Evolutionary conservation across 208 protist species (phyloP), one percentile per base, ranked within the genome.

Genomic region (Spongospora subterranea): DNA sequence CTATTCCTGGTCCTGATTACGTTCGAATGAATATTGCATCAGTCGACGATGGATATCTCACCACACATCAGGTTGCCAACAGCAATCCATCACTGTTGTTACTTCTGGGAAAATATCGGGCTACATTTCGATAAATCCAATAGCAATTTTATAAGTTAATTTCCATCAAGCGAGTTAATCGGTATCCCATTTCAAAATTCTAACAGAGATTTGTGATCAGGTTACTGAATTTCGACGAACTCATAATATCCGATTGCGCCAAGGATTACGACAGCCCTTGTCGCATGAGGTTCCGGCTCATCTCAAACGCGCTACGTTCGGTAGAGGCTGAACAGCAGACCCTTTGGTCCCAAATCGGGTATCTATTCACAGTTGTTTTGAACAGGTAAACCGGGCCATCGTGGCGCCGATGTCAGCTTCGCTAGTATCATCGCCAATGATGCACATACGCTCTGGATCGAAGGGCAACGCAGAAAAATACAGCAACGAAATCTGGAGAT

Each of bases 341-440:
- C n/a, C n/a, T n/a, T n/a, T n/a, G 50, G 6, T 60, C 50, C 24
- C 24, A 29, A 60, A 60, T 60, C 50, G 24, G 6, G 50, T 24
- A 60, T 60, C 50, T 60, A 29, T 6, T 60, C 13, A 60, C 13
- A 60, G 50, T 60, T 6, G 13, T 24, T 60, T 60, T 60, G 24
- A 24, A 24, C 13, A 60, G 24, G 24, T 6, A 82, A 82, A n/a
- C 71, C 17, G n/a, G 17, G n/a, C 71, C n/a, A 43, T 6, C 71
- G 71, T 6, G n/a, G 35, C 40, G 35, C 54, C 17, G 54, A 65
- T 35, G 71, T 40, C 17, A n/a, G 13, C 35, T 82, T 82, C 71
- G n/a, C 17, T 20, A 82, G 71, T n/a, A 82, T 82, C 71, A 82
- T 82, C 71, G n/a, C n/a, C 35, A 82, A 82, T 43, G 17, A 35